Base-by-base conservation (phyloP, 768 basidiomycete species). In the Solioccasus polychromus region DNA sequence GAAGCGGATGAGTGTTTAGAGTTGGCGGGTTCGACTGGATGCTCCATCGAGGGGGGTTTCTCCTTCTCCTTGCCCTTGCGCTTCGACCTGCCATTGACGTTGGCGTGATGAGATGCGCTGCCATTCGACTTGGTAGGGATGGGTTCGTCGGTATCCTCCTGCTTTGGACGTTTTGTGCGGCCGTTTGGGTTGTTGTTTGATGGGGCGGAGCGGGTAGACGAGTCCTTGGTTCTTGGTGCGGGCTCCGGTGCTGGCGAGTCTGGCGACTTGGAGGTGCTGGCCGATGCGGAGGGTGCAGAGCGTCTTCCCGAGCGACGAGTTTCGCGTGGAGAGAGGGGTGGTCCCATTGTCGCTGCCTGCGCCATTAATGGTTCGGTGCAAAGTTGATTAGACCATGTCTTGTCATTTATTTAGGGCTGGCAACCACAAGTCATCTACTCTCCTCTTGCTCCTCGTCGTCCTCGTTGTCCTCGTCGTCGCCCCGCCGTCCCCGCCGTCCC, bases 231-330 rank as follows among this genome's bases (percentile, higher is more conserved):
- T 77, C 60, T 71, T 63, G 63, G 70, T 29, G 64, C 55, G 37
- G 66, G 60, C 48, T 76, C 64, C 70, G 82, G 66, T 68, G 70
- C 59, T 66, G 79, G 74, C 15, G 85, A 85, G 66, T 85, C 83
- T 55, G 87, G 83, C 19, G 85, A 87, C 67, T 86, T 85, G 42
- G 83, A 83, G 49, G 76, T 73, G 66, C 80, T 80, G 24, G 80
- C 75, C 17, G 84, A 85, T 23, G 74, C 71, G 34, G 84, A 83
- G 35, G 80, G 83, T 4, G 73, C 78, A 47, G 83, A 82, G 46
- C 86, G 85, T 56, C 87, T 72, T 34, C 83, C 85, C 54, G 87
- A 88, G 52, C 87, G 83, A 56, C 87, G 75, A 41, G 84, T 83
- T 68, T 88, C 87, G 60, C 83, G 74, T 32, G 84, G 86, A 47